A percentile compares a stretch with the other conserved stretches of the same genome.
phyloP scores from a whole-genome alignment of 139 green algal species.

The Tetraselmis striata region DNA sequence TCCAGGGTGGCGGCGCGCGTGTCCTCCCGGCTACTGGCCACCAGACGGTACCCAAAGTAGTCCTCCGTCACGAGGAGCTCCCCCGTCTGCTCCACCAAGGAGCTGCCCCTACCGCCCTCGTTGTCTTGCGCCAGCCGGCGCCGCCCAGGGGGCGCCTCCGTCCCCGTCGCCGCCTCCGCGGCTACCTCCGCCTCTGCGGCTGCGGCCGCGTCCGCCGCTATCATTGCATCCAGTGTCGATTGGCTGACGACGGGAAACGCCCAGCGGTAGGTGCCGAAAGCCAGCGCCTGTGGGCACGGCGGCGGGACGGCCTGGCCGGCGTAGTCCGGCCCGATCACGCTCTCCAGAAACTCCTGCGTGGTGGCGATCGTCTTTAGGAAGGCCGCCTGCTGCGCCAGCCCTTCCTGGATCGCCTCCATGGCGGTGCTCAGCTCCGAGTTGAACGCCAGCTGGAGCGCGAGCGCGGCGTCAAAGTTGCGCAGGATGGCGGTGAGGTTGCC shows the following conservation, averaged over 20 bases:
- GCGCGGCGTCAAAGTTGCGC: neutral
- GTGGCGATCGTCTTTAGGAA: neutral
- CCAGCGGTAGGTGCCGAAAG: neutral
- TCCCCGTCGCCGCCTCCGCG: too few relatives aligned
- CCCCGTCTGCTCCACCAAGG: neutral
- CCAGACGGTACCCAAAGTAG: neutral
- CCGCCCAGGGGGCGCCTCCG: too few relatives aligned
- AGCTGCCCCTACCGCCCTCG: neutral
- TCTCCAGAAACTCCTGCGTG: neutral
- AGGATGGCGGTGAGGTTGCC: neutral
- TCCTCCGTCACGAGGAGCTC: neutral
- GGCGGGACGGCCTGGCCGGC: neutral
- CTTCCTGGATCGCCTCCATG: neutral
- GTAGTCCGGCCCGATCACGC: neutral
- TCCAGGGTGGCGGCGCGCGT: neutral
- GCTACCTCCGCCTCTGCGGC: neutral
- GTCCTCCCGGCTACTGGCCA: neutral
- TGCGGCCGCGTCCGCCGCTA: neutral
- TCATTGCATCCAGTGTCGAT: neutral
- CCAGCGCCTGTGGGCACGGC: neutral
- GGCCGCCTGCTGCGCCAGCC: neutral
- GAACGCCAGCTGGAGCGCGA: neutral
- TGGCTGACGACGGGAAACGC: neutral
- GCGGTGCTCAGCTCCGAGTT: neutral
- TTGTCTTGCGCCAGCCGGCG: neutral